A percentile compares a stretch with the other conserved stretches of the same genome.
Evolutionary conservation across 768 basidiomycete species (phyloP).

Genomic region (Termitomyces sp.): DNA sequence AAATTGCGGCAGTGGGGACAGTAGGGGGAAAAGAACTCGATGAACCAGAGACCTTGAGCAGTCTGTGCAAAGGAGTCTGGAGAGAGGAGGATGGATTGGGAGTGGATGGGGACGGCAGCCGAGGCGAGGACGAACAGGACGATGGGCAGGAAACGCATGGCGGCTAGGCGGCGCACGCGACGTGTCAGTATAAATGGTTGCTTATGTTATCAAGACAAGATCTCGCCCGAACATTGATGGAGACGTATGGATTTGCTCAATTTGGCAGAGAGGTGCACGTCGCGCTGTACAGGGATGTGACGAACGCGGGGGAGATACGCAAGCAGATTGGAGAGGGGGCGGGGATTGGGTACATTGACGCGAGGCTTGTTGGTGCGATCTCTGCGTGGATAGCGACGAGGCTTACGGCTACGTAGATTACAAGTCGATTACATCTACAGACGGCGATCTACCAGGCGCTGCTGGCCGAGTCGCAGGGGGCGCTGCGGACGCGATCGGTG

Average conservation of each 20-base stretch:
- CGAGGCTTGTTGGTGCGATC: conserved; percentile 60
- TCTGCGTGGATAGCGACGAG: neutral
- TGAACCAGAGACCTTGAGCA: conserved; percentile 63
- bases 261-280: conserved; percentile 46
- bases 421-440: conserved; percentile 73
- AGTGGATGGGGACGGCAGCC: conserved; percentile 25
- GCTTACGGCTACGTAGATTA: conserved; percentile 55
- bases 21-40: conserved; percentile 86
- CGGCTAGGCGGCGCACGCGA: conserved; percentile 1
- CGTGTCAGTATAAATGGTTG: neutral
- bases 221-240: conserved; percentile 32
- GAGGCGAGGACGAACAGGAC: conserved; percentile 24
- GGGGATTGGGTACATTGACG: conserved; percentile 89
- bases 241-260: conserved; percentile 50
- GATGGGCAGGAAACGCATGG: conserved; percentile 17
- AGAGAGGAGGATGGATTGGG: conserved; percentile 35
- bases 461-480: conserved; percentile 53
- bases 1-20: conserved; percentile 78
- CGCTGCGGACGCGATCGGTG: conserved; percentile 75
- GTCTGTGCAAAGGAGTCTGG: conserved; percentile 39
- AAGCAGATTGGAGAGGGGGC: conserved; percentile 62
- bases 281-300: conserved; percentile 62
- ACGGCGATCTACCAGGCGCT: conserved; percentile 81
- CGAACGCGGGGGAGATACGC: conserved; percentile 56
- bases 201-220: conserved; percentile 1